phyloP scores from a whole-genome alignment of 106 monocot species.

The Allium sativum region DNA sequence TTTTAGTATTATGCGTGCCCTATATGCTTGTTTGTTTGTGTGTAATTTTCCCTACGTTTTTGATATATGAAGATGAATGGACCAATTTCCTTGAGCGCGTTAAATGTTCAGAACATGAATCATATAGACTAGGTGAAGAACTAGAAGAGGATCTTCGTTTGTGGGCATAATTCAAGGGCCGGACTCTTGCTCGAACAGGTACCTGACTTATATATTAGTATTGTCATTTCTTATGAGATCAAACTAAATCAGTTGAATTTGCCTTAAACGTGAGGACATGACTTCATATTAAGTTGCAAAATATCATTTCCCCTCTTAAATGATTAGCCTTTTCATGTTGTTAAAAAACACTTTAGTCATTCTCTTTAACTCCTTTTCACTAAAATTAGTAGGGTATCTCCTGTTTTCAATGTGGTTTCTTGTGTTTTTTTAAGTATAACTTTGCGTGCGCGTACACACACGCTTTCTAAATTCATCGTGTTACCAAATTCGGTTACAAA shows the following conservation, averaged over 20 bases:
- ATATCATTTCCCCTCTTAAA: no score
- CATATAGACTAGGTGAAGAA: slow-evolving; percentile 15
- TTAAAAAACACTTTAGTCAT: background rate
- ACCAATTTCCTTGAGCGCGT: slow-evolving; percentile 54
- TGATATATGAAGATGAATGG: slow-evolving; percentile 52
- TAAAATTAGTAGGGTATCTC: no score
- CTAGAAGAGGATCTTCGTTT: slow-evolving; percentile 36
- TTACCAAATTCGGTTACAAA: no score
- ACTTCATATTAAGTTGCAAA: background rate
- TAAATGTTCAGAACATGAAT: slow-evolving; percentile 20
- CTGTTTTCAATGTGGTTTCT: no score
- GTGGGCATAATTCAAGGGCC: slow-evolving; percentile 72
- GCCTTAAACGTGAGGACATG: no score
- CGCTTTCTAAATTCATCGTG: no score
- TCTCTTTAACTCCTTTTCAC: no score
- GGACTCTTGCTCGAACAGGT: slow-evolving; percentile 52
- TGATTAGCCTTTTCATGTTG: no score
- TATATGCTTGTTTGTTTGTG: background rate
- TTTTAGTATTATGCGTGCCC: background rate
- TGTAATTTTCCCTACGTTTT: background rate
- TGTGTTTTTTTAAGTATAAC: no score
- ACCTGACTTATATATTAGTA: no score
- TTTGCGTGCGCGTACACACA: background rate
- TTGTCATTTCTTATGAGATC: no score
- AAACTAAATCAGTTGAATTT: no score